phyloP scores from a whole-genome alignment of 352 stramenopile genomes.

The Phytophthora meadii region DNA sequence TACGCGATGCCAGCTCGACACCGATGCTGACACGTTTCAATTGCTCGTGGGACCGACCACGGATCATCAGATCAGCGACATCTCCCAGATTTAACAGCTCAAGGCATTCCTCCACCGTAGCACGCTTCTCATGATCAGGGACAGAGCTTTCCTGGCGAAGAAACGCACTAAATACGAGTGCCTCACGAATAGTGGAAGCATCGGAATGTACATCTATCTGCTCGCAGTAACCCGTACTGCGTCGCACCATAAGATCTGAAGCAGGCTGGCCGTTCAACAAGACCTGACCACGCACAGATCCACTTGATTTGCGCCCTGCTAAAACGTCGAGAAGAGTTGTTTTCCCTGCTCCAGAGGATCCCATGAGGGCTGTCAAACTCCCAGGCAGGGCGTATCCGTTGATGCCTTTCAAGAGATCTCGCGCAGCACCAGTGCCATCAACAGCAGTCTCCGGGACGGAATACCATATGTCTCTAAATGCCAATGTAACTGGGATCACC shows the following conservation, averaged over 20 bases:
- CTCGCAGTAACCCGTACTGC: constrained; percentile 52
- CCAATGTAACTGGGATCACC: constrained; percentile 32
- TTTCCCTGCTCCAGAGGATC: constrained; percentile 80
- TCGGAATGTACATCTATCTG: constrained; percentile 89
- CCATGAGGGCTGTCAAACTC: constrained; percentile 64
- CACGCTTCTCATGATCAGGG: constrained; percentile 29
- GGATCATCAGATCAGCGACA: constrained; percentile 39
- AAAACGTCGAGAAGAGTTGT: constrained; percentile 95
- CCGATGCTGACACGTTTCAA: constrained; percentile 66
- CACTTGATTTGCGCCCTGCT: constrained; percentile 84
- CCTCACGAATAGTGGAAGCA: constrained; percentile 86
- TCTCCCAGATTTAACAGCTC: constrained; percentile 36
- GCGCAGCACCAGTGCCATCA: not conserved
- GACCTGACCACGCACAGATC: constrained; percentile 57
- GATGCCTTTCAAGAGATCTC: constrained; percentile 66
- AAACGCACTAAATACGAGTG: constrained; percentile 88
- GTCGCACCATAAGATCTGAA: constrained; percentile 27
- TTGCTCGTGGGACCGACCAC: constrained; percentile 39
- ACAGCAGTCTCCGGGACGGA: constrained; percentile 32
- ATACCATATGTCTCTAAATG: constrained; percentile 46
- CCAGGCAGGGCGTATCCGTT: constrained; percentile 46
- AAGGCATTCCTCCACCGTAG: constrained; percentile 40
- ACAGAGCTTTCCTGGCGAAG: constrained; percentile 51
- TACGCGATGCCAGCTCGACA: constrained; percentile 84
- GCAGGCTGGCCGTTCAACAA: constrained; percentile 43